Evolutionary conservation across 75 land plant genomes (phyloP), one percentile per base, ranked within the genome.

Genomic region (Larix kaempferi): DNA sequence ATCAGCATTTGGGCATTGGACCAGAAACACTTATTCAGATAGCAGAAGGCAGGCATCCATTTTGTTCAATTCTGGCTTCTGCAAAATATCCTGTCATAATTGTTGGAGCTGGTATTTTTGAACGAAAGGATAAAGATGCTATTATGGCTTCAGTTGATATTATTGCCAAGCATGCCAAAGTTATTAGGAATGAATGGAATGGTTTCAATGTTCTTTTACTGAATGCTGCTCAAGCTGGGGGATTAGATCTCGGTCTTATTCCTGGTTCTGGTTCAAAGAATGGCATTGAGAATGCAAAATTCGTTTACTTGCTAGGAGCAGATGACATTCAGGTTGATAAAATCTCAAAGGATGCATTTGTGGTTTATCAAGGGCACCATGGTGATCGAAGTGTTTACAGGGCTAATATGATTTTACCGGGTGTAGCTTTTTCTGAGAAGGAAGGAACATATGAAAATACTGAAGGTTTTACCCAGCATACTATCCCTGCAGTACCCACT

Each of bases 361-460:
- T 97, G n/a, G 93, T 97, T 22, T 97, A 97, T 77, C 99, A 97
- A 78, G 99, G 99, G 0, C 99, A 97, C 76, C 99, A 97, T 87
- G 99, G 99, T 19, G 99, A 97, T 74, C 86, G 81, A 14, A 77
- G 95, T 76, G 98, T 91, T 14, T 94, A 94, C 71, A 89, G 99
- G 19, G 99, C 99, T 52, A 94, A 97, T 83, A 85, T 94, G 3
- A 94, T 97, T 74, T 78, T 97, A 4, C 99, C 99, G 3, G 87
- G 95, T 17, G 56, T 93, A 37, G 93, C 99, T 22, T 97, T 92
- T 74, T 89, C 82, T 52, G 99, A 97, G 88, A 97, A 97, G 85
- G 98, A 97, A 87, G 98, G 96, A 21, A 97, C 95, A 10, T 97
- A 94, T 80, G 95, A 86, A 77, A 97, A 97, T 74, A 91, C 98